Evolutionary conservation across 1,284 basidiomycete genomes (phyloP).

Genomic region (Chiua sp.): DNA sequence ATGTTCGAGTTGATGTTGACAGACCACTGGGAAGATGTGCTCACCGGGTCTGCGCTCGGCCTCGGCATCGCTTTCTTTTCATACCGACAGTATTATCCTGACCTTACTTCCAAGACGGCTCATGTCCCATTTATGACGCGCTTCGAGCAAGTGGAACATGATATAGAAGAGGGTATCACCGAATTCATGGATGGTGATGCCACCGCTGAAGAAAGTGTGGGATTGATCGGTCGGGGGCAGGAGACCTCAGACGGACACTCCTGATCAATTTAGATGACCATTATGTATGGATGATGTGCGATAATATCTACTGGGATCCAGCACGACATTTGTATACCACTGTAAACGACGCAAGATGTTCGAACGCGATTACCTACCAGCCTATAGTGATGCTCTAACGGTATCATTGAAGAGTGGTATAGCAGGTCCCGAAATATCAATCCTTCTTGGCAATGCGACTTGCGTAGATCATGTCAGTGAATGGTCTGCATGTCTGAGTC

Average conservation of each 20-base stretch:
- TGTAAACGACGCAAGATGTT: neutral
- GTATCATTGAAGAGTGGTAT: neutral
- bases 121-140: slow-evolving; percentile 55
- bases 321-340: neutral
- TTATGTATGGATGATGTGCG: neutral
- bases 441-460: slow-evolving; percentile 48
- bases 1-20: neutral
- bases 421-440: slow-evolving; percentile 3
- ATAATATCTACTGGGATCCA: neutral
- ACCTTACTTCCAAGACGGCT: slow-evolving; percentile 37
- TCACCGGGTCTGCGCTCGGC: slow-evolving; percentile 58
- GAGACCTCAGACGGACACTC: neutral
- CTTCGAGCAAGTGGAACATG: slow-evolving; percentile 20
- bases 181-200: slow-evolving; percentile 17
- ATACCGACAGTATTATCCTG: slow-evolving; percentile 52
- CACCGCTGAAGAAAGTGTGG: slow-evolving; percentile 43
- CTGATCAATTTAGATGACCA: neutral
- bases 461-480: slow-evolving; percentile 84
- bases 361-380: neutral
- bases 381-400: neutral
- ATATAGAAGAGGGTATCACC: neutral
- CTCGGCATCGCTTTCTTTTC: slow-evolving; percentile 52
- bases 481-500: slow-evolving; percentile 55
- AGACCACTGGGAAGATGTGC: slow-evolving; percentile 92
- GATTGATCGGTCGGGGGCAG: slow-evolving; percentile 21